Evolutionary conservation across 2,329 filamentous ascomycete genomes (phyloP), one percentile per base, ranked within the genome.

Genomic region (Aspergillus oerlinghausenensis): DNA sequence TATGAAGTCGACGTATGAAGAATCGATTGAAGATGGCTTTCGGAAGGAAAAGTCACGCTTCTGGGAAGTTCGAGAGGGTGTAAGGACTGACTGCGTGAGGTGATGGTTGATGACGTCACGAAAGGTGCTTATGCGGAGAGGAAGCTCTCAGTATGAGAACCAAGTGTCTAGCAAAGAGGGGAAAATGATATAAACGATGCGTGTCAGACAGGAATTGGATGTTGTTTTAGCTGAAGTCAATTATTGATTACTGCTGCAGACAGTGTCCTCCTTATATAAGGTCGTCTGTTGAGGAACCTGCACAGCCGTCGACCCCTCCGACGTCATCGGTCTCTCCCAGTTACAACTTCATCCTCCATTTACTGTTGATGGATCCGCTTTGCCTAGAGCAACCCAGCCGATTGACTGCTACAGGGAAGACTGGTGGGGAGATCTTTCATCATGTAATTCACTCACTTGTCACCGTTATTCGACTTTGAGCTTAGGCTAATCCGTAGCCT

Each of bases 41-140:
- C 32, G 14, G 23, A 28, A 19, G n/a, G n/a, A 38, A 25, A 19
- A 19, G 6, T 28, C 25, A 38, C 9, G 38, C 19, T 38, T 21
- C 3, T 38, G 32, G 26, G 45, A 55, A 21, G 49, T 26, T 42
- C 26, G 48, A 38, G 40, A 38, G 45, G 38, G 23, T 28, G 42
- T 14, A 17, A 23, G 25, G 29, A 35, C 21, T 49, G 42, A 38
- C 55, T 21, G 50, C 11, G 49, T 35, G 38, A 47, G 49, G 19
- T 54, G 49, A 49, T 50, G 50, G 51, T 49, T 23, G 51, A 63
- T 66, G 64, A 66, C 64, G 64, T 66, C 64, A 66, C 60, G 51
- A 40, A 26, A n/a, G 26, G 29, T 54, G 40, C 4, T 26, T 26
- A 14, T 47, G 42, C 21, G 42, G 42, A 11, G 42, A 45, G 42